Base-by-base conservation (phyloP, 441 rosid species). In the Erodium trifolium region DNA sequence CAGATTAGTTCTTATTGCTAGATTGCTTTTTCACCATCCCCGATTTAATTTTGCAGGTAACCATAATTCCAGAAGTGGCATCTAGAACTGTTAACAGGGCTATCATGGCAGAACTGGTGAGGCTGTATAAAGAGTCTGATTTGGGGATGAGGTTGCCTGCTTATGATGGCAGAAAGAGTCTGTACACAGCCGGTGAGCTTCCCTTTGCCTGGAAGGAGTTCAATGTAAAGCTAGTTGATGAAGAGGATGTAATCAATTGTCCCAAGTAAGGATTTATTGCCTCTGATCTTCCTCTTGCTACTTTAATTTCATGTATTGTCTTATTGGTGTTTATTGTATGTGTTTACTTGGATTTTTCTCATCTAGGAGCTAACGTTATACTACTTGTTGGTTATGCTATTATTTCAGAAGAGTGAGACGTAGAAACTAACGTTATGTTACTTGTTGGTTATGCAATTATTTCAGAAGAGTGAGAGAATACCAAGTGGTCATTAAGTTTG, bases 121-220 rank as follows among this genome's bases (percentile, higher is more conserved):
- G 82, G 80, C 77, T 83, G 51, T 84, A 92, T 74, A 87, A 82
- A 82, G 98, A 90, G 78, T 85, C 99, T 71, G 94, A 88, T 63
- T 79, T 94, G 13, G 98, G 99, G 68, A 85, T 76, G 81, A 84
- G 93, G 77, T 82, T 94, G 66, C 99, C 98, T 60, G 99, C 99
- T 74, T 94, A 92, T 43, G 99, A 94, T 79, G 99, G 99, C 79
- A 83, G 93, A 76, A 94, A 87, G 82, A 87, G 92, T 59, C 87
- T 94, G 70, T 94, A 94, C 82, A 94, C 99, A 0, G 98, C 99
- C 64, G 99, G 98, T 64, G 88, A 87, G 66, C 93, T 94, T 77
- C 98, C 99, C 43, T 94, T 94, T 71, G 75, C 82, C 65, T 82
- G 89, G 87, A 92, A 90, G 82, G 97, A 92, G 83, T 94, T 94